Conservation (phyloP, 2,329 filamentous ascomycete species). For the Fusarium papillatum region DNA sequence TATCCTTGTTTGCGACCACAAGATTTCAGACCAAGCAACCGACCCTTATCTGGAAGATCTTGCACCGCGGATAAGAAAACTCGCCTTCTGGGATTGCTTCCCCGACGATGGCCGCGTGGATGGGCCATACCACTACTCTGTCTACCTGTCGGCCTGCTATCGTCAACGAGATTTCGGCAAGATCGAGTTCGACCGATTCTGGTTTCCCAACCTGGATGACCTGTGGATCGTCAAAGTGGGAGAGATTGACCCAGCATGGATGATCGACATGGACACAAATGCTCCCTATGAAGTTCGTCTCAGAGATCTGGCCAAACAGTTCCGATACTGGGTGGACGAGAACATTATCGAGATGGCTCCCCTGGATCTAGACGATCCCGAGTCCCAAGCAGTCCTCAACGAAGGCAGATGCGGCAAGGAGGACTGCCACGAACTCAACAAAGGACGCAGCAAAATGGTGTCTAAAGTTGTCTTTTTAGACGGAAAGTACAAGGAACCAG, state of each 20-base stretch:
- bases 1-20: conserved; percentile 54
- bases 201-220: conserved; percentile 55
- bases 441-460: conserved; percentile 51
- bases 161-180: conserved; percentile 47
- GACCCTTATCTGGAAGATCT: conserved; percentile 50
- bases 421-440: conserved; percentile 52
- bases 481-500: conserved; percentile 46
- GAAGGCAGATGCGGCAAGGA: conserved; percentile 52
- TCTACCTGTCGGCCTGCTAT: conserved; percentile 51
- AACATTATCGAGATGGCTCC: conserved; percentile 54
- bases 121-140: conserved; percentile 49
- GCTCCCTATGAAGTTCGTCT: conserved; percentile 47
- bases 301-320: conserved; percentile 51
- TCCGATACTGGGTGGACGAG: conserved; percentile 55
- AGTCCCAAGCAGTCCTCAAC: conserved; percentile 49
- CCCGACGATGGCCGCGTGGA: conserved; percentile 54
- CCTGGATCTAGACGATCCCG: conserved; percentile 50
- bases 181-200: conserved; percentile 53
- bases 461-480: conserved; percentile 55
- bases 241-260: conserved; percentile 53
- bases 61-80: conserved; percentile 49
- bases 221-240: conserved; percentile 57
- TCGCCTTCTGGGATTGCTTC: conserved; percentile 57
- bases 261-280: conserved; percentile 48
- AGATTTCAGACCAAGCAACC: conserved; percentile 49